phyloP scores from a whole-genome alignment of 495 filamentous ascomycete genomes.

The Podospora sp. region DNA sequence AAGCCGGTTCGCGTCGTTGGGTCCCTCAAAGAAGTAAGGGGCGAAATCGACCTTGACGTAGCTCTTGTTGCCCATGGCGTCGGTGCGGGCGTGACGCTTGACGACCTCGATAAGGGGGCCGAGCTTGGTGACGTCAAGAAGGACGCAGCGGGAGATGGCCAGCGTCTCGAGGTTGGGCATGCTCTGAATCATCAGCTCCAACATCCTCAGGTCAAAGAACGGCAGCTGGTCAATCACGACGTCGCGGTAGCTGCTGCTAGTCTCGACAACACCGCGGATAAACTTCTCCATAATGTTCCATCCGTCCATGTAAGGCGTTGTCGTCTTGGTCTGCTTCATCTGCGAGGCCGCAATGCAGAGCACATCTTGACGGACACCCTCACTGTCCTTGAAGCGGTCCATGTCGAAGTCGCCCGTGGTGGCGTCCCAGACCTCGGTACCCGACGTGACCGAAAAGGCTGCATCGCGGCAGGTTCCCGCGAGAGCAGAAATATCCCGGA shows the following conservation, averaged over 20 bases:
- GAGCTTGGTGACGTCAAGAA: slow-evolving; percentile 34
- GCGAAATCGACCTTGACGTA: slow-evolving; percentile 29
- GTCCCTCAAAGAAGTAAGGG: slow-evolving; percentile 31
- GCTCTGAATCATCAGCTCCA: slow-evolving; percentile 26
- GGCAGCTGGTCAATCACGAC: slow-evolving; percentile 30
- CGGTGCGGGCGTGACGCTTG: background rate
- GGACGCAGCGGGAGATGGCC: slow-evolving; percentile 28
- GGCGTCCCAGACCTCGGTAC: slow-evolving; percentile 23
- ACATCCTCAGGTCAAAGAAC: slow-evolving; percentile 17
- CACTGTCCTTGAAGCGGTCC: background rate
- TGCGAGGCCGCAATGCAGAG: slow-evolving; percentile 20
- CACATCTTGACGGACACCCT: slow-evolving; percentile 17
- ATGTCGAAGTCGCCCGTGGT: background rate
- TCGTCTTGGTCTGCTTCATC: background rate
- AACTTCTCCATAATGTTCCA: slow-evolving; percentile 17
- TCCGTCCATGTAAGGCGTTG: slow-evolving; percentile 19
- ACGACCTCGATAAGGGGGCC: slow-evolving; percentile 20
- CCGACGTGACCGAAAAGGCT: background rate
- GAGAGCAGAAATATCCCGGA: slow-evolving; percentile 24
- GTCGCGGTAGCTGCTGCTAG: slow-evolving; percentile 20
- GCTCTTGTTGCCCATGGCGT: background rate
- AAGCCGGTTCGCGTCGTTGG: background rate
- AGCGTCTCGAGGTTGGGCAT: slow-evolving; percentile 33
- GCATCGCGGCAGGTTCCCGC: slow-evolving; percentile 20
- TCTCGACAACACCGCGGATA: background rate